phyloP scores from a whole-genome alignment of 208 protist species.

The Trypanosoma lewisi region DNA sequence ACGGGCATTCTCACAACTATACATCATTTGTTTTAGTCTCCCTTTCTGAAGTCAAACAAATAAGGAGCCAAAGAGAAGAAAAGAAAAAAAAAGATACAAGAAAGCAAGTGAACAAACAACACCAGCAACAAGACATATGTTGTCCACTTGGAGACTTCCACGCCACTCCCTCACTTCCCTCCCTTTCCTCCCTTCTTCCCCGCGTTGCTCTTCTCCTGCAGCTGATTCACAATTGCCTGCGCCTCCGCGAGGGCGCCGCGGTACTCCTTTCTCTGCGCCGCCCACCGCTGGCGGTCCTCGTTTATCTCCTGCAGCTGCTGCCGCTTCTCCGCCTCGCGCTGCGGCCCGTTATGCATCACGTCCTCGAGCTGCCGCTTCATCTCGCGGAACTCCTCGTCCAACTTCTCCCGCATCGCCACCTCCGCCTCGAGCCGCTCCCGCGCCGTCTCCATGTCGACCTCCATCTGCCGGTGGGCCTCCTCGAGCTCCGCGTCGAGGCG shows the following conservation, averaged over 20 bases:
- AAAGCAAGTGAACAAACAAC: too few species aligned
- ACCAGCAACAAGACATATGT: too few species aligned
- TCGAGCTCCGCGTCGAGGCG: conserved; percentile 57
- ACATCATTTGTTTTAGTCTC: too few species aligned
- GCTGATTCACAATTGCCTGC: conserved; percentile 36
- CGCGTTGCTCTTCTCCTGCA: conserved; percentile 33
- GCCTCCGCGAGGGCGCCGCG: conserved; percentile 36
- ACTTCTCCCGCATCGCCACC: conserved; percentile 49
- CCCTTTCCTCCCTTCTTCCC: conserved; percentile 14
- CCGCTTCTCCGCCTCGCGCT: conserved; percentile 51
- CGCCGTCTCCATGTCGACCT: conserved; percentile 47
- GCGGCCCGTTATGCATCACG: conserved; percentile 47
- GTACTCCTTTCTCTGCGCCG: conserved; percentile 63
- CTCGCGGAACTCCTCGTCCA: conserved; percentile 50
- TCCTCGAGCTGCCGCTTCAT: conserved; percentile 54
- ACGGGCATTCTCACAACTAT: too few species aligned
- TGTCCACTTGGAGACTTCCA: too few species aligned
- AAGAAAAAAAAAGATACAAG: too few species aligned
- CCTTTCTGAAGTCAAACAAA: too few species aligned
- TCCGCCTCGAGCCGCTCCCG: conserved; percentile 55
- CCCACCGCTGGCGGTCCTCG: conserved; percentile 59
- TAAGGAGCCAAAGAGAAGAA: too few species aligned
- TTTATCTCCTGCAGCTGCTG: conserved; percentile 42
- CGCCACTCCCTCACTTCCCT: conserved; percentile 1
- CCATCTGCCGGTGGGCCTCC: conserved; percentile 37